Evolutionary conservation across 176 grass and related monocot species (phyloP).

Genomic region (Oryza meyeriana): DNA sequence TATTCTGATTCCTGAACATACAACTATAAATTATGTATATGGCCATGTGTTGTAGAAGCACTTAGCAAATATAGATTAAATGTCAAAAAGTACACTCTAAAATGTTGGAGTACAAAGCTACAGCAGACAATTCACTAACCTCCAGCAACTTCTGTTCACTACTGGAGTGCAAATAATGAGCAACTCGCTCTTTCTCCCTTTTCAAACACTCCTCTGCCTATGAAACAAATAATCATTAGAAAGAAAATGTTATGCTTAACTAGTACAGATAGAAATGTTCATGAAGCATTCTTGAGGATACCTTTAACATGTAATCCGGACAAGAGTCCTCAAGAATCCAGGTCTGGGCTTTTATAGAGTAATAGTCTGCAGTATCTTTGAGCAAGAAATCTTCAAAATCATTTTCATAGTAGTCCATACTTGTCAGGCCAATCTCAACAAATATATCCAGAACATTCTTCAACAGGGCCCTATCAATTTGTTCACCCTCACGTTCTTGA

Average conservation of each 20-base stretch:
- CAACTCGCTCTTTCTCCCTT: slow-evolving; percentile 85
- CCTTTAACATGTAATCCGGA: slow-evolving; percentile 82
- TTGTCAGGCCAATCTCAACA: slow-evolving; percentile 71
- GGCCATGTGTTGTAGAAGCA: background rate
- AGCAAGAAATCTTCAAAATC: slow-evolving; percentile 89
- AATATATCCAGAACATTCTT: slow-evolving; percentile 89
- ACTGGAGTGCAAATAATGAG: slow-evolving; percentile 86
- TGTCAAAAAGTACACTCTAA: background rate
- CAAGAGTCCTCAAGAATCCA: slow-evolving; percentile 70
- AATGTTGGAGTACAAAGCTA: background rate
- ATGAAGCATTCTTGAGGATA: slow-evolving; percentile 22
- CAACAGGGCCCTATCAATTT: slow-evolving; percentile 71
- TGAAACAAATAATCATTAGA: slow-evolving; percentile 32
- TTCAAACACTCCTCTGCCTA: slow-evolving; percentile 90
- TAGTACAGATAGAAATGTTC: background rate
- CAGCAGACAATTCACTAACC: slow-evolving; percentile 42
- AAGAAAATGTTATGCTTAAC: background rate
- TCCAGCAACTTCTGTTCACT: slow-evolving; percentile 87
- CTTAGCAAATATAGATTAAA: background rate
- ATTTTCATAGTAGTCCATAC: slow-evolving; percentile 61
- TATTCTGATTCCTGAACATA: background rate
- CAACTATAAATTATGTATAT: background rate
- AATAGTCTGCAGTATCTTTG: slow-evolving; percentile 69
- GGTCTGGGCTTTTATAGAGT: slow-evolving; percentile 67
- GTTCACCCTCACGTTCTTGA: slow-evolving; percentile 69